Evolutionary conservation across 2,329 filamentous ascomycete species (phyloP).

Genomic region (Akanthomyces uredinophilus): DNA sequence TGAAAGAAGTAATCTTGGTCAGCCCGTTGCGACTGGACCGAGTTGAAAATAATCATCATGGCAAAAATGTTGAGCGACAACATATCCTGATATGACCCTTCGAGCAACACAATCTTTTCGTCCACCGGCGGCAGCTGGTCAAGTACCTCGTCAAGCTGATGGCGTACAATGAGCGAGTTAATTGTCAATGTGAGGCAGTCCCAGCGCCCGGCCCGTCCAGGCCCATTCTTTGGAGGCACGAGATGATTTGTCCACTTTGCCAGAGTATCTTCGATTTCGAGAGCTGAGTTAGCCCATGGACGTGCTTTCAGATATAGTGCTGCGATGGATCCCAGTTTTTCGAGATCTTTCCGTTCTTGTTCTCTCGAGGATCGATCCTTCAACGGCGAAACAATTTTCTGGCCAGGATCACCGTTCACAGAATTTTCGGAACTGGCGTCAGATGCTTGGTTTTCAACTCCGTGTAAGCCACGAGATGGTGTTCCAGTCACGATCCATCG

Average conservation of each 20-base stretch:
- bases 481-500: constrained; percentile 91
- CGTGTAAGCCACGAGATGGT: constrained; percentile 76
- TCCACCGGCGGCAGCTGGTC: constrained; percentile 64
- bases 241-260: constrained; percentile 73
- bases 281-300: constrained; percentile 66
- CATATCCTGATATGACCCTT: constrained; percentile 81
- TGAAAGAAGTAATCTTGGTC: constrained; percentile 90
- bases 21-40: constrained; percentile 77
- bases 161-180: constrained; percentile 77
- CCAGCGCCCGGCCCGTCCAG: constrained; percentile 50
- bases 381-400: too few relatives aligned
- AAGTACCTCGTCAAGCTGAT: constrained; percentile 66
- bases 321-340: constrained; percentile 61
- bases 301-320: constrained; percentile 68
- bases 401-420: not conserved
- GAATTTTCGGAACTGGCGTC: constrained; percentile 32
- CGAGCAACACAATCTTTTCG: constrained; percentile 66
- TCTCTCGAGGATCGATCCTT: constrained; percentile 32
- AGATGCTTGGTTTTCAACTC: constrained; percentile 28
- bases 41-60: constrained; percentile 78
- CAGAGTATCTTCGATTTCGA: constrained; percentile 48
- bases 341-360: constrained; percentile 58
- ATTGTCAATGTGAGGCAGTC: constrained; percentile 64
- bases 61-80: constrained; percentile 79
- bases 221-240: constrained; percentile 49